Percentiles rank a stretch among this genome's conserved stretches.
Conservation (phyloP, 345 rosid genomes). For the Reutealis trisperma region DNA sequence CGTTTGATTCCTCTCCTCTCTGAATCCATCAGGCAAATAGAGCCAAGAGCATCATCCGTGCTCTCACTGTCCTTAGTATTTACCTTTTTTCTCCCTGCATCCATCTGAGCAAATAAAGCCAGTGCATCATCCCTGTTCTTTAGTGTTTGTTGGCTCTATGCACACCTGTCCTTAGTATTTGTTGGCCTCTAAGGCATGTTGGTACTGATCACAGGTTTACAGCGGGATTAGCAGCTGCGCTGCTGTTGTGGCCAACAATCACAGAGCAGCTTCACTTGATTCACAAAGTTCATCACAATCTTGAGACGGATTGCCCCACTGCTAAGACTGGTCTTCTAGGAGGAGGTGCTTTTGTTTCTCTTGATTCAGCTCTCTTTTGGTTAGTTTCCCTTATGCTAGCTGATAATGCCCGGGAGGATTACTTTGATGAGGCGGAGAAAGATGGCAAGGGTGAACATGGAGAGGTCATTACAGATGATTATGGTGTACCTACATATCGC, state of each 20-base stretch:
- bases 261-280: slow-evolving; percentile 69
- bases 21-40: too few species aligned
- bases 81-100: too few species aligned
- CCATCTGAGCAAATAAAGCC: too few species aligned
- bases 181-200: neutral
- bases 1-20: too few species aligned
- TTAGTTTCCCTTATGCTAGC: slow-evolving; percentile 75
- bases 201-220: slow-evolving; percentile 38
- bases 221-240: slow-evolving; percentile 55
- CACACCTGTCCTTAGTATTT: too few species aligned
- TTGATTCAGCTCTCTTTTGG: slow-evolving; percentile 81
- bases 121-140: too few species aligned
- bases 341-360: slow-evolving; percentile 80
- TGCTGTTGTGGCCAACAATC: slow-evolving; percentile 76
- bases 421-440: slow-evolving; percentile 55
- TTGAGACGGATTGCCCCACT: slow-evolving; percentile 60
- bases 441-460: slow-evolving; percentile 19
- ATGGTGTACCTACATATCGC: slow-evolving; percentile 3
- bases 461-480: neutral
- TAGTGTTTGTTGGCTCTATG: too few species aligned
- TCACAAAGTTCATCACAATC: slow-evolving; percentile 55
- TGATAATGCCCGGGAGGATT: slow-evolving; percentile 80
- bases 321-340: slow-evolving; percentile 86
- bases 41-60: too few species aligned
- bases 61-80: too few species aligned